Conservation (phyloP, 1,139 yeast species). For the Sugiyamaella castrensis region DNA sequence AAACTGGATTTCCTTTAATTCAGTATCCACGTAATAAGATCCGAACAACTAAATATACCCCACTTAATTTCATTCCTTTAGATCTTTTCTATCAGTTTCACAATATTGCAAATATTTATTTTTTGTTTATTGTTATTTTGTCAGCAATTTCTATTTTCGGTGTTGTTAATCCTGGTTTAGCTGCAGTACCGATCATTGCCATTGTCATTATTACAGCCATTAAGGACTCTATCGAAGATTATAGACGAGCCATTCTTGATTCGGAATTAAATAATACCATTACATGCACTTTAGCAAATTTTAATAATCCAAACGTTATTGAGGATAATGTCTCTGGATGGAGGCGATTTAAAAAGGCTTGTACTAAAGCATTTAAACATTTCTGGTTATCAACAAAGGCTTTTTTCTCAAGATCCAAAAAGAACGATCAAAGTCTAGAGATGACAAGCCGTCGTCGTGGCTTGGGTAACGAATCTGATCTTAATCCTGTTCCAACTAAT, state of each 20-base stretch:
- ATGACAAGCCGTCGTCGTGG: not conserved
- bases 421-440: not conserved
- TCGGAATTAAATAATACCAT: conserved; percentile 82
- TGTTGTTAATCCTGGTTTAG: conserved; percentile 83
- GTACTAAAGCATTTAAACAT: conserved; percentile 28
- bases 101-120: conserved; percentile 83
- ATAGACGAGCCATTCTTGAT: conserved; percentile 75
- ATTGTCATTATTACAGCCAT: conserved; percentile 86
- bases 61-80: conserved; percentile 81
- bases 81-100: conserved; percentile 72
- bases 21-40: conserved; percentile 77
- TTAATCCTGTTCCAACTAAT: conserved; percentile 6
- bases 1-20: conserved; percentile 40
- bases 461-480: not conserved
- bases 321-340: conserved; percentile 60
- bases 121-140: conserved; percentile 69
- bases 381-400: conserved; percentile 4
- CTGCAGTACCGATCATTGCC: conserved; percentile 92
- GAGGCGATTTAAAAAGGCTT: conserved; percentile 61
- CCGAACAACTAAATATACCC: conserved; percentile 90
- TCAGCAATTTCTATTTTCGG: conserved; percentile 81
- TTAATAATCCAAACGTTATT: conserved; percentile 71
- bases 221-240: conserved; percentile 94
- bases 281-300: conserved; percentile 68
- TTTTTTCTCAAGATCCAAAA: conserved; percentile 2